Evolutionary conservation across 768 basidiomycete genomes (phyloP), one percentile per base, ranked within the genome.

Genomic region (Kwoniella pini): DNA sequence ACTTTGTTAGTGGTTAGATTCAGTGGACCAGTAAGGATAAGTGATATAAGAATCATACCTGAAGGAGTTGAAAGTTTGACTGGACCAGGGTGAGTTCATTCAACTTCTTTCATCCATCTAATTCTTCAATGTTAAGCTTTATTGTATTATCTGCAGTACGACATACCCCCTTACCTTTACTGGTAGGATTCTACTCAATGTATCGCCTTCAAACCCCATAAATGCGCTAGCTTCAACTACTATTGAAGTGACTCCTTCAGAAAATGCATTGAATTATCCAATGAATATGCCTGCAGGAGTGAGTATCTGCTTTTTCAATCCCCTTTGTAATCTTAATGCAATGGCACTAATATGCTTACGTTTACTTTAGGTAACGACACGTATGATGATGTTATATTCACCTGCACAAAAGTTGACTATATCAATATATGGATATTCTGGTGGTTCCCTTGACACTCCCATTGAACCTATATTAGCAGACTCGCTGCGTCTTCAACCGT

Each of bases 211-310:
- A 4, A 28, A 45, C 6, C 71, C 71, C 5, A 60, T 72, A 39
- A 72, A 72, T 28, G 68, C 71, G 3, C 50, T 72, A 21, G 44
- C 49, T 10, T 50, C 33, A 11, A 60, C 55, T 19, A 48, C 40
- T 22, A 58, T 72, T 5, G 11, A 36, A 0, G 57, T 64, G 17
- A 30, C 55, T 28, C 45, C 42, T 24, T 44, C 45, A 4, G 48
- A 55, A 26, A 54, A 65, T 52, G 54, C 62, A 4, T 45, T 64
- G 55, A 64, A 72, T 15, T 72, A 50, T 60, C 54, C 45, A 0
- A 62, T 69, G 11, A 61, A 53, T 22, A 72, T 72, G 71, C 71
- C 71, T 57, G 58, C 55, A 1, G 71, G 68, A 13, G 71, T 72
- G 53, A 63, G 71, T 62, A 9, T 10, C 22, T 27, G 17, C 11